Evolutionary conservation across 768 basidiomycete genomes (phyloP), one percentile per base, ranked within the genome.

Genomic region (Leccinum imitatum): DNA sequence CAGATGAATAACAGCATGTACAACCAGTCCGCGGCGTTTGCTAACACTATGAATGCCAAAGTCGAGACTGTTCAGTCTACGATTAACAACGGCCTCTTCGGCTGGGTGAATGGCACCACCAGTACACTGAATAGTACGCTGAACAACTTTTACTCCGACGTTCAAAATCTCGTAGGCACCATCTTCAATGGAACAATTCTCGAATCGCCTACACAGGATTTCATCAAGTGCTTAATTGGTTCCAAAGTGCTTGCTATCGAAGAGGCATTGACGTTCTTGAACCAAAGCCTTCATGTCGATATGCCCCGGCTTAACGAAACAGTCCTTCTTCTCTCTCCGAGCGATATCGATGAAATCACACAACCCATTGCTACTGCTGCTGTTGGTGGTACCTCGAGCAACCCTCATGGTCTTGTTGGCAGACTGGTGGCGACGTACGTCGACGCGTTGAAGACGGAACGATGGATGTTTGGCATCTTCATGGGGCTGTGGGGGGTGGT

Each of bases 51-150:
- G 68, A 99, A 98, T 64, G 68, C 67, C 19, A 89, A 84, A 31
- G 85, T 98, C 21, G 81, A 84, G 53, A 66, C 66, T 35, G 80
- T 93, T 53, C 91, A 98, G 76, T 79, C 78, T 41, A 83, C 85
- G 6, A 84, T 98, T 73, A 93, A 98, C 71, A 77, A 92, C 44
- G 90, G 90, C 25, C 75, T 98, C 50, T 96, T 98, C 63, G 94
- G 95, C 10, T 98, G 95, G 95, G 88, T 98, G 53, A 94, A 98
- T 67, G 82, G 79, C 17, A 96, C 96, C 8, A 96, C 94, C 1
- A 86, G 85, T 4, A 86, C 88, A 6, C 82, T 99, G 56, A 99
- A 99, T 73, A 77, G 79, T 65, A 97, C 96, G 3, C 77, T 99
- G 67, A 88, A 84, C 70, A 80, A 79, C 50, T 96, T 99, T 73